Evolutionary conservation across 2,329 filamentous ascomycete species (phyloP).

Genomic region (Neonectria punicea): DNA sequence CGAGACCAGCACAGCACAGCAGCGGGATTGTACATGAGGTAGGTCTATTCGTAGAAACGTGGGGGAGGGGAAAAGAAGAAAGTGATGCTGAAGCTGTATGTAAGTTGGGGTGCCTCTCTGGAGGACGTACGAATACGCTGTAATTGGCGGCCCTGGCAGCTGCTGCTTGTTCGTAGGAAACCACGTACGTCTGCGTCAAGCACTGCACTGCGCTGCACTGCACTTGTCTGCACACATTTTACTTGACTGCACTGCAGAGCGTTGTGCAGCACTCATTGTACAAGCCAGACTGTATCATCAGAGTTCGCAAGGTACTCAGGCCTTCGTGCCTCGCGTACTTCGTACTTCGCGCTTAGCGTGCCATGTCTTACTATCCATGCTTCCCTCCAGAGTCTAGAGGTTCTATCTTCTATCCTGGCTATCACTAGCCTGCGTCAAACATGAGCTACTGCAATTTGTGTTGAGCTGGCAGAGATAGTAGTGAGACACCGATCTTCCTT

Average conservation of each 20-base stretch:
- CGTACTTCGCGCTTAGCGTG: background rate
- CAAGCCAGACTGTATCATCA: no score
- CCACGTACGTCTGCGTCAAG: conserved; percentile 32
- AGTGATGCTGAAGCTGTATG: no score
- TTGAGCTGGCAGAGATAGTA: conserved; percentile 3
- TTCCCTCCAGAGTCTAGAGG: background rate
- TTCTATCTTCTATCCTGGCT: background rate
- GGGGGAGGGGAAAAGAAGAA: no score
- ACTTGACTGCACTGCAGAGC: background rate
- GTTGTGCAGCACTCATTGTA: background rate
- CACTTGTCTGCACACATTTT: background rate
- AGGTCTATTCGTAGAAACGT: no score
- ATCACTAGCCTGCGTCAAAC: background rate
- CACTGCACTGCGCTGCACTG: background rate
- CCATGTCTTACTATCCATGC: background rate
- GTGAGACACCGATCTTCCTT: background rate
- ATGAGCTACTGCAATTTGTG: background rate
- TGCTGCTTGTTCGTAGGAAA: conserved; percentile 22
- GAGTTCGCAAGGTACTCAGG: no score
- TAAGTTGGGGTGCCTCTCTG: no score
- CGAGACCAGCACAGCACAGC: conserved; percentile 1
- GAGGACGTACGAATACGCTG: background rate
- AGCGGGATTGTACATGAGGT: background rate
- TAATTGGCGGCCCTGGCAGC: background rate
- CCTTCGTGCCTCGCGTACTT: background rate